Base-by-base conservation (phyloP, 345 rosid genomes). In the Xanthoceras sorbifolium region DNA sequence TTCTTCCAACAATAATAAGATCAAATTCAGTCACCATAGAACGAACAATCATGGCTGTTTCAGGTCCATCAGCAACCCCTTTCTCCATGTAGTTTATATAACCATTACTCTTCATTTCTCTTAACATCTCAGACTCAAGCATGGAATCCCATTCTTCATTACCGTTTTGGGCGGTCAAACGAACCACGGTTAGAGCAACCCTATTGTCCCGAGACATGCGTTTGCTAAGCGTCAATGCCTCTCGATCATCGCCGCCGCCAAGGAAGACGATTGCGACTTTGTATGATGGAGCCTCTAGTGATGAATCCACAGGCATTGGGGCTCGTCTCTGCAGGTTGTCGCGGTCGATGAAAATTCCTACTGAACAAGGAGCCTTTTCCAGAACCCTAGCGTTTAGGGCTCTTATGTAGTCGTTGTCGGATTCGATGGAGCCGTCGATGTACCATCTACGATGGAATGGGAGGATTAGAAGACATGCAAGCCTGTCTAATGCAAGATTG, bases 171-270 rank as follows among this genome's bases (percentile, higher is more conserved):
- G 81, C 61, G 8, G 82, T 2, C 9, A 88, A 77, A 3, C 78
- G 77, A 3, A 78, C 18, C 20, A 90, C 83, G 1, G 86, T 80
- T 15, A 90, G 80, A 26, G 23, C 28, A 36, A 84, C 76, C 3
- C 48, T 23, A 0, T 85, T 22, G 25, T 88, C 77, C 7, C 66
- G 64, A 1, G 87, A 77, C 89, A 91, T 88, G 36, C 89, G 75
- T 65, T 83, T 89, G 5, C 82, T 90, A 3, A 91, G 48, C 0
- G 84, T 66, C 3, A 91, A 20, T 1, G 89, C 93, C 59, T 90
- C 98, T 0, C 87, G 68, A 36, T 93, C 97, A 50, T 93, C 98
- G 22, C 67, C 76, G 0, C 94, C 94, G 0, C 97, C 97, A 4
- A 87, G 70, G 81, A 89, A 93, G 54, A 93, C 65, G 81, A 90